phyloP scores from a whole-genome alignment of 2,329 filamentous ascomycete species.

The Cytospora paraplurivora region DNA sequence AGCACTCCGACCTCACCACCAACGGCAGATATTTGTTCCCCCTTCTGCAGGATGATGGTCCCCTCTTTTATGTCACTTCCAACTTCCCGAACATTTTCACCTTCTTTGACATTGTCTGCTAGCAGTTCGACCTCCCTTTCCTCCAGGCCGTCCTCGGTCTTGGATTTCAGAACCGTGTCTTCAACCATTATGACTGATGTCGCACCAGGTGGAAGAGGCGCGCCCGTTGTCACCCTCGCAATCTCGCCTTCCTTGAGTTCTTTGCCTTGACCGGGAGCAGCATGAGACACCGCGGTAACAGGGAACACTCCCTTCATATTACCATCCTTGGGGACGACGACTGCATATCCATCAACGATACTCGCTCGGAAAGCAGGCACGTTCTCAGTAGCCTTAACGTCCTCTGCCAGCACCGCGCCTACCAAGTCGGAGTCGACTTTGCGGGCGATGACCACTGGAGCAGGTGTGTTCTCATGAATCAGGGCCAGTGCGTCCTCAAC shows the following conservation, averaged over 20 bases:
- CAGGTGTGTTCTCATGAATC: constrained; percentile 73
- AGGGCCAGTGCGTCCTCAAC: constrained; percentile 77
- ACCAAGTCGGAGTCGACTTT: constrained; percentile 68
- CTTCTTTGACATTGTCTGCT: constrained; percentile 70
- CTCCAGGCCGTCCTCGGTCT: constrained; percentile 78
- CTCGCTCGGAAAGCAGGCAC: constrained; percentile 94
- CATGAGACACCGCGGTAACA: constrained; percentile 84
- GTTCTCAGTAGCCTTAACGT: constrained; percentile 76
- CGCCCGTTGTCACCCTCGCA: constrained; percentile 91
- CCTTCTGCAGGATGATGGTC: constrained; percentile 70
- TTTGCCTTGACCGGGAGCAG: constrained; percentile 68
- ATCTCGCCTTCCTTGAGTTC: constrained; percentile 73
- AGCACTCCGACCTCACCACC: constrained; percentile 92
- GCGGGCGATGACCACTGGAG: constrained; percentile 56
- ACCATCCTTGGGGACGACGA: constrained; percentile 65
- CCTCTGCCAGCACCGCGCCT: constrained; percentile 78
- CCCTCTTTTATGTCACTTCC: constrained; percentile 81
- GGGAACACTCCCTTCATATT: constrained; percentile 80
- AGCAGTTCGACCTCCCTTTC: constrained; percentile 88
- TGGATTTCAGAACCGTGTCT: constrained; percentile 76
- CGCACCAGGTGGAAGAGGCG: constrained; percentile 83
- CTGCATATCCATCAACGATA: constrained; percentile 95
- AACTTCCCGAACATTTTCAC: constrained; percentile 88
- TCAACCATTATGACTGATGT: constrained; percentile 97
- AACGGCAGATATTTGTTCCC: constrained; percentile 80